Conservation (phyloP, 1,284 basidiomycete species). For the Wolfiporia cocos region DNA sequence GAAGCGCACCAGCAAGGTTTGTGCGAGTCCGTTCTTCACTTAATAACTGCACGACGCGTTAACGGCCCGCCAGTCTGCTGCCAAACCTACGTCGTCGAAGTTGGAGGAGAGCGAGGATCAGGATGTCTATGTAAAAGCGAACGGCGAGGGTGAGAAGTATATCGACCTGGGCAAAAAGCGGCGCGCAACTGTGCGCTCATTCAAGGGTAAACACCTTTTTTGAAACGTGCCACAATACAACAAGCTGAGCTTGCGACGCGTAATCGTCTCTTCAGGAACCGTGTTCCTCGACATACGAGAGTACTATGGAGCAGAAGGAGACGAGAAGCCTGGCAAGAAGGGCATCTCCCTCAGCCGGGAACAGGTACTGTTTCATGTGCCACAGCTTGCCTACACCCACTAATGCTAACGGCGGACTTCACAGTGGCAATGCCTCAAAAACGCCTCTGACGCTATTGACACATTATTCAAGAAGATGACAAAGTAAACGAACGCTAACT, state of each 20-base stretch:
- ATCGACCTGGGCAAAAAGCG: conserved; percentile 67
- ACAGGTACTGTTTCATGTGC: conserved; percentile 61
- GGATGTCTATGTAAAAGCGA: conserved; percentile 17
- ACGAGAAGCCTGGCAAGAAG: conserved; percentile 79
- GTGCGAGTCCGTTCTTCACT: too few relatives aligned
- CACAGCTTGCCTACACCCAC: too few relatives aligned
- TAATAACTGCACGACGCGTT: too few relatives aligned
- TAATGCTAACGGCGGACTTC: not conserved
- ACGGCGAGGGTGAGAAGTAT: conserved; percentile 52
- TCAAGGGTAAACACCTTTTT: conserved; percentile 59
- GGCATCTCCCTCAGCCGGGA: conserved; percentile 70
- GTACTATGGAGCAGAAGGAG: conserved; percentile 57
- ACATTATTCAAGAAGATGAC: conserved; percentile 40
- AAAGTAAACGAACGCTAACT: conserved; percentile 19
- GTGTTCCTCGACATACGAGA: conserved; percentile 74
- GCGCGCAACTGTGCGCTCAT: conserved; percentile 62
- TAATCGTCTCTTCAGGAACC: conserved; percentile 28
- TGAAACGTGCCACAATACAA: too few relatives aligned
- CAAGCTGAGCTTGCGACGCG: too few relatives aligned
- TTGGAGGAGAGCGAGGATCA: conserved; percentile 2
- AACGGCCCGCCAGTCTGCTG: too few relatives aligned
- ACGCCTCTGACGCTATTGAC: conserved; percentile 40
- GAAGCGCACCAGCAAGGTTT: too few relatives aligned
- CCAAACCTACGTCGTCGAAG: too few relatives aligned
- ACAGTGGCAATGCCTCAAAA: conserved; percentile 59